Conservation (phyloP, 176 grass and related monocot genomes). For the Puya raimondii region DNA sequence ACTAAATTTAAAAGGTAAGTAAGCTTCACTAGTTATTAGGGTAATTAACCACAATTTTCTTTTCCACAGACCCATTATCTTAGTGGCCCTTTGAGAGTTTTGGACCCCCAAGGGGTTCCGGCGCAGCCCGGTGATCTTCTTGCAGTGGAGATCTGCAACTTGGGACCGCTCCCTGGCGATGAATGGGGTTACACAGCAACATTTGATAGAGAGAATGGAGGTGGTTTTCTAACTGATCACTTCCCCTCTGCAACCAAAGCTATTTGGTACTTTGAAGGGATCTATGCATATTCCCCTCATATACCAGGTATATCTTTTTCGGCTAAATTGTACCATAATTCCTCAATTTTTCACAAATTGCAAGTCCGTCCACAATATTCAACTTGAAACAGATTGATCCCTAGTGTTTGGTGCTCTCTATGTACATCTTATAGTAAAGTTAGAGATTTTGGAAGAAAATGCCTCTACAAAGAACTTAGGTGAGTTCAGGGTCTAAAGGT, state of each 20-base stretch:
- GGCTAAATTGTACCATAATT: too few species aligned
- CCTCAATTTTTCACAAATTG: too few species aligned
- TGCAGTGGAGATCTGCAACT: constrained; percentile 76
- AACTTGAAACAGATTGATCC: too few species aligned
- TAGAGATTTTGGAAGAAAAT: too few species aligned
- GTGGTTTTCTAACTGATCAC: constrained; percentile 83
- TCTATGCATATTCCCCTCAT: constrained; percentile 80
- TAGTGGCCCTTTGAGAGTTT: constrained; percentile 70
- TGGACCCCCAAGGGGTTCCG: constrained; percentile 67
- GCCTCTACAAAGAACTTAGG: too few species aligned
- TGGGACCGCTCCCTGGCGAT: constrained; percentile 73
- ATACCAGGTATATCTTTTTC: constrained; percentile 43
- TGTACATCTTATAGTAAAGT: neutral
- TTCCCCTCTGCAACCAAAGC: constrained; percentile 79
- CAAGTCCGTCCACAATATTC: too few species aligned
- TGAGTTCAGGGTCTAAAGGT: too few species aligned
- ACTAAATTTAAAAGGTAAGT: too few species aligned
- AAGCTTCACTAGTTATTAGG: neutral
- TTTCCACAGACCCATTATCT: constrained; percentile 68
- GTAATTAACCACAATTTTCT: constrained; percentile 13
- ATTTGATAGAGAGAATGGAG: constrained; percentile 92
- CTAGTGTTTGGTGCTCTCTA: neutral
- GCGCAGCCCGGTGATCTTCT: constrained; percentile 88
- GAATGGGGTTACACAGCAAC: constrained; percentile 91
- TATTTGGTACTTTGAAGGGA: constrained; percentile 99